Evolutionary conservation across 129 eudicot genomes (phyloP).

Genomic region (Pulicaria dysenterica): DNA sequence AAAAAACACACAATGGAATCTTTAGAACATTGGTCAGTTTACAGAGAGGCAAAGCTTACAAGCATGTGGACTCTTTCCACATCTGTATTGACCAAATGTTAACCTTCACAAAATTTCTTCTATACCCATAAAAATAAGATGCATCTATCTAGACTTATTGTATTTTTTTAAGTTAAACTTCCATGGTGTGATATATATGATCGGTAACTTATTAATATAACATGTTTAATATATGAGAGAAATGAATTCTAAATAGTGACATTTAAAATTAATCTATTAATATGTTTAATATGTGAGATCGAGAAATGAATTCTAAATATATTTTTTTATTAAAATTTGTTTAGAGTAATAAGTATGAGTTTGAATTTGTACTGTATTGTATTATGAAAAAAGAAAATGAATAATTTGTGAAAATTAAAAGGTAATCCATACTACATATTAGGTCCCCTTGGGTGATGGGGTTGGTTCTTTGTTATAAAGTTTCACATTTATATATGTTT

Average conservation of each 20-base stretch:
- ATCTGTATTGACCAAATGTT: slow-evolving; percentile 32
- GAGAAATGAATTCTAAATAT: no score
- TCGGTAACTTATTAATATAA: no score
- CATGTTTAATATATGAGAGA: no score
- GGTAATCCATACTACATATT: no score
- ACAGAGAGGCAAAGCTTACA: slow-evolving; percentile 40
- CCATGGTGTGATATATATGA: no score
- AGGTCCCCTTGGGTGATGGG: neutral
- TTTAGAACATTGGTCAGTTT: slow-evolving; percentile 40
- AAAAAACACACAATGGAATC: slow-evolving; percentile 46
- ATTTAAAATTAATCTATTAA: no score
- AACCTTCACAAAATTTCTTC: slow-evolving; percentile 26
- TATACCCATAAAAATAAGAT: slow-evolving; percentile 17
- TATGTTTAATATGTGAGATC: no score
- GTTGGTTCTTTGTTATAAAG: neutral
- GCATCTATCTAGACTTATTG: neutral
- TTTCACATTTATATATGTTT: slow-evolving; percentile 15
- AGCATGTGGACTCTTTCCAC: slow-evolving; percentile 44
- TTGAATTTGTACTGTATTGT: no score
- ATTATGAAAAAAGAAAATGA: no score
- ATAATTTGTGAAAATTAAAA: no score
- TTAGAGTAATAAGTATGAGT: no score
- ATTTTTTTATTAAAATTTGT: neutral
- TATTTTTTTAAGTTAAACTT: neutral
- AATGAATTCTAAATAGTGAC: no score